Evolutionary conservation across 1,139 yeast species (phyloP).

Genomic region (Entelexis paramagnoliae): DNA sequence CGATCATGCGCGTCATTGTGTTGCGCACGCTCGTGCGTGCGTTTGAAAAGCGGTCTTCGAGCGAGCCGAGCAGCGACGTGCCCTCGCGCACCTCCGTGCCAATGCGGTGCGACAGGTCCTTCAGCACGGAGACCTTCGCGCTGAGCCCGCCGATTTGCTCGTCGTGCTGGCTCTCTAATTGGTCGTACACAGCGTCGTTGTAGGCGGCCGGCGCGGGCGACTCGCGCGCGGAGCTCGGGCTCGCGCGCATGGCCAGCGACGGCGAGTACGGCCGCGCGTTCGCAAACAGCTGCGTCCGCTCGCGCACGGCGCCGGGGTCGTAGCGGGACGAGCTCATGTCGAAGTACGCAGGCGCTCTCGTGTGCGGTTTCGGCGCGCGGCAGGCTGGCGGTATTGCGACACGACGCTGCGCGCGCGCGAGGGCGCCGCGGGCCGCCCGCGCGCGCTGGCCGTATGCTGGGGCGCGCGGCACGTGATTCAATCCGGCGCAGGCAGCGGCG

Average conservation of each 20-base stretch:
- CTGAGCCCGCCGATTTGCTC: slow-evolving; percentile 64
- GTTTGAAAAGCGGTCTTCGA: slow-evolving; percentile 39
- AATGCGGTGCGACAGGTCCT: slow-evolving; percentile 53
- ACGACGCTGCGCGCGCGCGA: background rate
- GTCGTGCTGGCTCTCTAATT: slow-evolving; percentile 73
- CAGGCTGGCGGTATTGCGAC: too few relatives aligned
- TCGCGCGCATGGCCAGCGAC: slow-evolving; percentile 21
- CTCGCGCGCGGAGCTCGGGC: background rate
- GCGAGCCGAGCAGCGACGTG: slow-evolving; percentile 47
- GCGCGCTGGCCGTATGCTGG: background rate
- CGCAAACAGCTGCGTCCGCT: slow-evolving; percentile 33
- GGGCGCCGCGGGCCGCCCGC: background rate
- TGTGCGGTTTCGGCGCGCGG: too few relatives aligned
- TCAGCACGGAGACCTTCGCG: slow-evolving; percentile 58
- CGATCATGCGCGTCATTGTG: slow-evolving; percentile 63
- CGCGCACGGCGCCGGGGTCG: slow-evolving; percentile 24
- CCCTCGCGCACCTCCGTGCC: slow-evolving; percentile 78
- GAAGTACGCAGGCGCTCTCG: background rate
- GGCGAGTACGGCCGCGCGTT: slow-evolving; percentile 29
- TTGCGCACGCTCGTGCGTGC: slow-evolving; percentile 45
- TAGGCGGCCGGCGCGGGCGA: slow-evolving; percentile 13
- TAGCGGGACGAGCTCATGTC: slow-evolving; percentile 9
- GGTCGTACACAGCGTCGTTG: slow-evolving; percentile 49
- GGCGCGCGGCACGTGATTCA: background rate
- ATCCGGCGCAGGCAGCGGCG: too few relatives aligned